Conservation (phyloP, 106 monocot genomes). For the Posidonia australis region DNA sequence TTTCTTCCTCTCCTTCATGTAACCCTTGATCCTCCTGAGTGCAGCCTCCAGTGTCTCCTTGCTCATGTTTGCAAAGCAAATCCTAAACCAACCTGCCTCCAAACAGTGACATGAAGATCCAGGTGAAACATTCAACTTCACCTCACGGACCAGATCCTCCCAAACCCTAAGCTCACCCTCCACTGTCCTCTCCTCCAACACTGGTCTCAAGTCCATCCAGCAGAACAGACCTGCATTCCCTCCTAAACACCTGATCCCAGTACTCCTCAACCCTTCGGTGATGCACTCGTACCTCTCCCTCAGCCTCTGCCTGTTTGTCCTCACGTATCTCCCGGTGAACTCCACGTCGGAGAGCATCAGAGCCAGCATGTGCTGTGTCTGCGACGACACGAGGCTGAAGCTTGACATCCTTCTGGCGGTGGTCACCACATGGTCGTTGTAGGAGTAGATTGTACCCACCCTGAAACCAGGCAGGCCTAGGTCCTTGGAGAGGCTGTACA, state of each 20-base stretch:
- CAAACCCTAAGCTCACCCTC: slow-evolving; percentile 60
- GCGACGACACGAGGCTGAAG: slow-evolving; percentile 68
- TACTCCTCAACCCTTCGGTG: slow-evolving; percentile 27
- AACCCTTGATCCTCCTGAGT: slow-evolving; percentile 31
- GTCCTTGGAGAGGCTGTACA: slow-evolving; percentile 83
- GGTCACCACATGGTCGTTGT: slow-evolving; percentile 55
- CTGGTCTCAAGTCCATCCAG: slow-evolving; percentile 50
- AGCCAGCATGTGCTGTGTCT: slow-evolving; percentile 56
- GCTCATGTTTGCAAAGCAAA: slow-evolving; percentile 68
- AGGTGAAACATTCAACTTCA: slow-evolving; percentile 72
- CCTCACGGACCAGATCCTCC: slow-evolving; percentile 17
- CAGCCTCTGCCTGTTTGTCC: slow-evolving; percentile 46
- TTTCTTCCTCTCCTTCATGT: too few relatives aligned
- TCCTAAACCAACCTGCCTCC: slow-evolving; percentile 79
- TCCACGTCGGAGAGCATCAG: slow-evolving; percentile 44
- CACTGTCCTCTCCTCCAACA: slow-evolving; percentile 33
- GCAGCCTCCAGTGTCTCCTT: slow-evolving; percentile 45
- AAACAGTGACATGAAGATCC: slow-evolving; percentile 51
- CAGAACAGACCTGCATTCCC: slow-evolving; percentile 79
- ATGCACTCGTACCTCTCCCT: slow-evolving; percentile 35
- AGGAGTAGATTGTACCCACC: slow-evolving; percentile 65
- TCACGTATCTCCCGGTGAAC: slow-evolving; percentile 45
- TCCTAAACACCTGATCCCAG: slow-evolving; percentile 46
- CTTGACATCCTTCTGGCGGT: slow-evolving; percentile 78
- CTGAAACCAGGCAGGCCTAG: slow-evolving; percentile 65